Evolutionary conservation across 2,329 filamentous ascomycete species (phyloP).

Genomic region (Alternaria sp.): DNA sequence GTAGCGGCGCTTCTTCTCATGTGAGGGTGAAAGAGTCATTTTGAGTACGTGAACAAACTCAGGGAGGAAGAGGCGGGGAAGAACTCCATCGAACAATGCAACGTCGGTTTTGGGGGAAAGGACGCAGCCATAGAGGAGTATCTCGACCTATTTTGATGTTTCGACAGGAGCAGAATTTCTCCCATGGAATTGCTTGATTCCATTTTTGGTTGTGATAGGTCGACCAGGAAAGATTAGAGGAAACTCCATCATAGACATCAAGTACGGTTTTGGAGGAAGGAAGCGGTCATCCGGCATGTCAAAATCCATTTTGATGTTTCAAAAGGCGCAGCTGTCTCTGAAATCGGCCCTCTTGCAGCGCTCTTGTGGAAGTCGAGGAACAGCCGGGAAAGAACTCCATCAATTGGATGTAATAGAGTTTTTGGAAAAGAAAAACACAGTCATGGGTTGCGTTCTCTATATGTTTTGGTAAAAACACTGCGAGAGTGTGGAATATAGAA

Average conservation of each 20-base stretch:
- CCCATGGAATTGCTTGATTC: no score
- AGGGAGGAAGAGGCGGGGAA: no score
- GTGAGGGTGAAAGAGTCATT: no score
- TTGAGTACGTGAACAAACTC: no score
- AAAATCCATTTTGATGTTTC: neutral
- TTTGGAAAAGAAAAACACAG: neutral
- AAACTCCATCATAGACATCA: rapidly evolving
- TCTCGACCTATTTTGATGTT: neutral
- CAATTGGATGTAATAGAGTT: no score
- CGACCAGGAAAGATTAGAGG: neutral
- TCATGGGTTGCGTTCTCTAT: neutral
- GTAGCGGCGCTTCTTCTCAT: no score
- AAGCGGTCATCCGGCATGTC: neutral
- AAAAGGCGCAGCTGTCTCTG: neutral
- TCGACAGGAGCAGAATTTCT: neutral
- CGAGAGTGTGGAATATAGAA: neutral
- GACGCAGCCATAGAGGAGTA: neutral
- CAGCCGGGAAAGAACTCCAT: neutral
- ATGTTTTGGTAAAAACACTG: neutral
- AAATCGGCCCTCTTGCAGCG: no score
- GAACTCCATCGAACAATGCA: no score
- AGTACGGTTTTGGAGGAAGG: neutral
- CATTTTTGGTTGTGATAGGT: neutral
- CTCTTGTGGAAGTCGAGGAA: neutral
- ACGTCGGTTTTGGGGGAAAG: no score